These are phyloP conservation scores for Camellia japonica DNA, from an alignment of 148 eudicot species.

Conservation along the genomic window DNA sequence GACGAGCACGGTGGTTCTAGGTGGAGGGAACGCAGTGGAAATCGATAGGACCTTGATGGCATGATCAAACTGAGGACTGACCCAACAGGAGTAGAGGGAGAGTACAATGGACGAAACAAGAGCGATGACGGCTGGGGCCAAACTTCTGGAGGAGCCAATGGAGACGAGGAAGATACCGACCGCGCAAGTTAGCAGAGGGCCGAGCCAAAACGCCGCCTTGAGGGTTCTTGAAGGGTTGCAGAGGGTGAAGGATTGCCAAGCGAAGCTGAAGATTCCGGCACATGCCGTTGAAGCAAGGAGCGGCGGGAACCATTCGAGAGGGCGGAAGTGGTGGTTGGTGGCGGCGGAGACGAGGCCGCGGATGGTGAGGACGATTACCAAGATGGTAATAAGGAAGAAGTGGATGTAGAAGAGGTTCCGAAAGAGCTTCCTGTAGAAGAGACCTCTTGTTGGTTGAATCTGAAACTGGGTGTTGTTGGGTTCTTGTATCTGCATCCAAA, in stretches of 20 bases:
- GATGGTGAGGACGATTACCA: not conserved
- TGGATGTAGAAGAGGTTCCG: constrained; percentile 14
- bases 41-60: constrained; percentile 32
- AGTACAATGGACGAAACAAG: constrained; percentile 36
- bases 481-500: constrained; percentile 16
- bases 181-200: constrained; percentile 50
- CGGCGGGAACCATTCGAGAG: not conserved
- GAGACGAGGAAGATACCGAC: constrained; percentile 44
- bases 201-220: constrained; percentile 48
- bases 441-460: not conserved
- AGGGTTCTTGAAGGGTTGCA: constrained; percentile 14
- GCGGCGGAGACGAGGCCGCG: not conserved
- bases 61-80: constrained; percentile 41
- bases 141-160: constrained; percentile 36
- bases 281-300: not conserved
- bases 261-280: not conserved
- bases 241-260: constrained; percentile 7
- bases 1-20: constrained; percentile 17
- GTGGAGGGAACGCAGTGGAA: constrained; percentile 26
- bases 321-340: constrained; percentile 3
- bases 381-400: not conserved
- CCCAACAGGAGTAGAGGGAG: constrained; percentile 64
- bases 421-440: constrained; percentile 2
- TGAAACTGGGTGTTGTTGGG: not conserved
- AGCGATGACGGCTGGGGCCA: constrained; percentile 39